Conservation (phyloP, 176 grass and related monocot genomes). For the Lolium perenne region DNA sequence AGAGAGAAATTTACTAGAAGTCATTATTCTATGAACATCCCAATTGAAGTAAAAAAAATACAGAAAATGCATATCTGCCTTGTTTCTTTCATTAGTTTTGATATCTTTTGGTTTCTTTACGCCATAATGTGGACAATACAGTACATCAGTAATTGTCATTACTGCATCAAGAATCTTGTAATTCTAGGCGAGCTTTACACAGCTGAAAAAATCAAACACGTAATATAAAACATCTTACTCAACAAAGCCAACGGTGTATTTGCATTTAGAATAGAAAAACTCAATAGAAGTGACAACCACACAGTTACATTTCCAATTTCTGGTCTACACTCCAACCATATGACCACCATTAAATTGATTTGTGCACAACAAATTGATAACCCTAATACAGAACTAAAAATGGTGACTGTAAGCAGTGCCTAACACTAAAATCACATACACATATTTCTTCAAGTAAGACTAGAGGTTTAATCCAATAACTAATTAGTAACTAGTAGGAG, state of each 20-base stretch:
- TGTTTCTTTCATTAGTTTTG: not conserved
- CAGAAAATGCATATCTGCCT: not conserved
- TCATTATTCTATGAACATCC: constrained; percentile 11
- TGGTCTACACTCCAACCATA: not conserved
- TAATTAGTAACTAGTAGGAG: too few relatives aligned
- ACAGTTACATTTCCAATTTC: constrained; percentile 4
- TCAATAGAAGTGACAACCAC: not conserved
- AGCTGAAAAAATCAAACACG: not conserved
- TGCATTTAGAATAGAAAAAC: not conserved
- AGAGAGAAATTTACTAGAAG: constrained; percentile 51
- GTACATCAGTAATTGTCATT: not conserved
- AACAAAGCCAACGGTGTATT: constrained; percentile 2
- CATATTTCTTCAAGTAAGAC: constrained; percentile 17
- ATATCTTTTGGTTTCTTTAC: not conserved
- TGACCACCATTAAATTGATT: constrained; percentile 20
- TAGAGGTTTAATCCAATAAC: not conserved
- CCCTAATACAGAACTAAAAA: not conserved
- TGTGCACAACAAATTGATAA: not conserved
- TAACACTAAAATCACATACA: constrained; percentile 1
- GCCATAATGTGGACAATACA: not conserved
- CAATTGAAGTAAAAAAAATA: constrained; percentile 19
- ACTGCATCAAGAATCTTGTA: not conserved
- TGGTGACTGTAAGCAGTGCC: not conserved
- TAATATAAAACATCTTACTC: constrained; percentile 3
- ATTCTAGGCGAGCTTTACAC: not conserved